Evolutionary conservation across 1,284 basidiomycete species (phyloP), one percentile per base, ranked within the genome.

Genomic region (Coriolopsis trogii): DNA sequence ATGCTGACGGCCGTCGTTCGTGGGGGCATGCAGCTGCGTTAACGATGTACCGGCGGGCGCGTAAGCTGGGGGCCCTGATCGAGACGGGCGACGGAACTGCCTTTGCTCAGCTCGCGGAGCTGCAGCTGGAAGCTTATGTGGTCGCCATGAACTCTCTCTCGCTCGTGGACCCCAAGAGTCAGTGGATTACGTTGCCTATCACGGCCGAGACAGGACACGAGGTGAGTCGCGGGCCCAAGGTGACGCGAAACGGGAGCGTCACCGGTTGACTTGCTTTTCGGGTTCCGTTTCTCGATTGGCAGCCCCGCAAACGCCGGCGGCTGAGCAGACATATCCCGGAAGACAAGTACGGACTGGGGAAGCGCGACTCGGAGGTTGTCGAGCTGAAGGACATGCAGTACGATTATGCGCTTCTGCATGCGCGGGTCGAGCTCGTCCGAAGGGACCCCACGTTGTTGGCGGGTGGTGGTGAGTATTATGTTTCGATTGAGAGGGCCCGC

Each of bases 21-120:
- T n/a, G n/a, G n/a, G n/a, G 15, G 37, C n/a, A 25, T 59, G 45
- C 64, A 96, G 94, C 94, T 47, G 91, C 91, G 12, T 79, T 90
- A 48, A 87, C 87, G 21, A 98, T 99, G 96, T 98, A 97, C 70
- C 91, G 95, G 63, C 89, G 94, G 55, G 94, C 91, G 13, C 80
- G 88, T 52, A 88, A 92, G 60, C 73, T 98, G 10, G 84, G 81
- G 44, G 83, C 85, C 41, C 70, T 86, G 38, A 73, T 77, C n/a
- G n/a, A n/a, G n/a, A n/a, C n/a, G 54, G 70, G 67, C 46, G 71
- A 74, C 36, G 74, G 80, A 51, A 63, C 73, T 30, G 72, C 82
- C 26, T 82, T 87, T 60, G 69, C 83, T 25, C 77, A 81, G 15
- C 64, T 89, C 43, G 82, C 84, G 28, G 84, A 87, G 56, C 81